Conservation (phyloP, 2,329 filamentous ascomycete genomes). For the Penicillium psychrosexuale region DNA sequence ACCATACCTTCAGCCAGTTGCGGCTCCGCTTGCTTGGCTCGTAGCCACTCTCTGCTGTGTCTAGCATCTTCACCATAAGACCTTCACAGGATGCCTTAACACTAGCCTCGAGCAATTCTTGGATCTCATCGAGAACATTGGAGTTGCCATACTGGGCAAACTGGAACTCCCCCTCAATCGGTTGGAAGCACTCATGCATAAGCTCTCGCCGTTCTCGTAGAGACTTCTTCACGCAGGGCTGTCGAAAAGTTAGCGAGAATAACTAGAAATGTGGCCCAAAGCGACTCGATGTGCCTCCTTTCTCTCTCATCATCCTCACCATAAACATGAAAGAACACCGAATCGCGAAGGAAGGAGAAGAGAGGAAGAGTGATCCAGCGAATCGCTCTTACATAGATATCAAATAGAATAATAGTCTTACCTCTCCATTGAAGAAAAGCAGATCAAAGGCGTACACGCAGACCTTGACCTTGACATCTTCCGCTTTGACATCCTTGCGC, state of each 20-base stretch:
- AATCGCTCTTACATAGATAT: not conserved
- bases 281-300: not conserved
- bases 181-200: conserved; percentile 68
- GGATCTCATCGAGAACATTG: conserved; percentile 88
- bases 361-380: not conserved
- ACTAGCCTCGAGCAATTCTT: conserved; percentile 85
- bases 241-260: not conserved
- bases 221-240: conserved; percentile 77
- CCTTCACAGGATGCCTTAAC: conserved; percentile 96
- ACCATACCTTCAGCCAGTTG: conserved; percentile 88
- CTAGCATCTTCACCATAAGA: conserved; percentile 99
- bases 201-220: conserved; percentile 79
- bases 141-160: conserved; percentile 86
- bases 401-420: conserved; percentile 26
- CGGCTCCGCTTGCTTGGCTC: conserved; percentile 94
- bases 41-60: conserved; percentile 87
- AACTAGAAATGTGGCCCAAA: not conserved
- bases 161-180: conserved; percentile 83
- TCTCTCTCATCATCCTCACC: not conserved
- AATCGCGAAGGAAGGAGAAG: no score
- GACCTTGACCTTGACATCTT: conserved; percentile 94
- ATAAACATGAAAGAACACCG: not conserved
- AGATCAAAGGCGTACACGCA: conserved; percentile 97
- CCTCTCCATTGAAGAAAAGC: conserved; percentile 86
- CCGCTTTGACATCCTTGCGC: conserved; percentile 91